Conservation (phyloP, 768 basidiomycete genomes). For the Kwoniella botswanensis region DNA sequence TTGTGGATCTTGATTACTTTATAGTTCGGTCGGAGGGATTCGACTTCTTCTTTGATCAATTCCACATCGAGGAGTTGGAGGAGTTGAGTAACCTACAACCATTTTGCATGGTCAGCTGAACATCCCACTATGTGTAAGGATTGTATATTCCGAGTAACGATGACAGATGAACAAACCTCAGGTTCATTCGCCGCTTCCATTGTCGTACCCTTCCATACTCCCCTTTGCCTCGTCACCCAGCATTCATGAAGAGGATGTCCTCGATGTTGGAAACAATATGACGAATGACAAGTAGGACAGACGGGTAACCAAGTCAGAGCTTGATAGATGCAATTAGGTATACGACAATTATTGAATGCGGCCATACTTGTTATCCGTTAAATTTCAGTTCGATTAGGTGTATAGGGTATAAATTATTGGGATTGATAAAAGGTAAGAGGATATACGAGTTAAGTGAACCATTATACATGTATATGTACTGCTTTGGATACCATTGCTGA, state of each 20-base stretch:
- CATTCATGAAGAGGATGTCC: not conserved
- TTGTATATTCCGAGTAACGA: not conserved
- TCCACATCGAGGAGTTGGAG: not conserved
- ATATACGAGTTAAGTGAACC: too few species aligned
- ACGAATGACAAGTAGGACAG: not conserved
- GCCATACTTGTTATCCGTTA: not conserved
- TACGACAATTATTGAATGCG: not conserved
- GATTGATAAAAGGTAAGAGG: not conserved
- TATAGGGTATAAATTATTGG: not conserved
- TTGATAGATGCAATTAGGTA: conserved; percentile 16
- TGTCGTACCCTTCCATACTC: not conserved
- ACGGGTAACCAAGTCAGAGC: not conserved
- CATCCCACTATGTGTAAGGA: not conserved
- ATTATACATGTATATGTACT: too few species aligned
- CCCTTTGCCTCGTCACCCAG: not conserved
- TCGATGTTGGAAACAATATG: not conserved
- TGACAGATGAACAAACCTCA: not conserved
- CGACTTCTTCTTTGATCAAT: not conserved
- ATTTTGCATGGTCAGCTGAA: too few species aligned
- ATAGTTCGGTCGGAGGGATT: not conserved
- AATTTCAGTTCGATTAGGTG: not conserved
- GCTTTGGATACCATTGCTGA: too few species aligned
- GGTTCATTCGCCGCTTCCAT: not conserved
- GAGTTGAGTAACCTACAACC: not conserved
- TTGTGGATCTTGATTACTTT: not conserved